Evolutionary conservation across 495 filamentous ascomycete species (phyloP).

Genomic region (Wilcoxina mikolae): DNA sequence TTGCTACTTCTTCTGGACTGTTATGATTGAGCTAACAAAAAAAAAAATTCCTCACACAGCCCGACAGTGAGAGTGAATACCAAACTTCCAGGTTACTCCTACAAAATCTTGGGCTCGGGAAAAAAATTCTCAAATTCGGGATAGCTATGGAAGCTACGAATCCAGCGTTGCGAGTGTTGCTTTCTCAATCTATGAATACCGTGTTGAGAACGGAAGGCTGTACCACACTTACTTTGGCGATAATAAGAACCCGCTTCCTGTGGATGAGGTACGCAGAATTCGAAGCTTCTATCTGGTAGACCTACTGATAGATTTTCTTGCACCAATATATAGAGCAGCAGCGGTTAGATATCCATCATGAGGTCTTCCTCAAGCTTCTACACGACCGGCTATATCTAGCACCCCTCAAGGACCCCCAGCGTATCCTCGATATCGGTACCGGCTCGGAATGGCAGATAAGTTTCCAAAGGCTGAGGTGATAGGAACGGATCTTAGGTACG

Average conservation of each 20-base stretch:
- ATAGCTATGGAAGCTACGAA: neutral
- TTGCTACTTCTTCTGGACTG: no score
- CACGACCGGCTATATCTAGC: conserved; percentile 28
- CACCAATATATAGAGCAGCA: no score
- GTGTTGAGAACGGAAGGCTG: neutral
- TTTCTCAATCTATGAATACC: neutral
- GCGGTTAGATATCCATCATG: neutral
- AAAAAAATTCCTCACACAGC: no score
- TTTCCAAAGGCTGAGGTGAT: conserved; percentile 15
- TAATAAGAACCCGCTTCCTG: neutral
- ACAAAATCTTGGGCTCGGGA: no score
- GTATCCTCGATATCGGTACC: conserved; percentile 34
- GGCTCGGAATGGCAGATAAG: conserved; percentile 28
- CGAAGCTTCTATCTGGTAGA: neutral
- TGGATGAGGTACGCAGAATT: neutral
- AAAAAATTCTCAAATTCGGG: no score
- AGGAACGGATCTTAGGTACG: conserved; percentile 14
- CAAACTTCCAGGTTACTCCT: no score
- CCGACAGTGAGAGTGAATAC: no score
- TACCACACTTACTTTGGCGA: neutral
- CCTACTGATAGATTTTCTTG: no score
- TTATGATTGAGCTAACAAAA: no score
- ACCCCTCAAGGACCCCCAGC: conserved; percentile 28
- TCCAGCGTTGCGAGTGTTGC: neutral
- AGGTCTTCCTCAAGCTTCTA: neutral